A percentile compares a stretch with the other conserved stretches of the same genome.
phyloP scores from a whole-genome alignment of 2,329 filamentous ascomycete genomes.

The Aspergillus neoniger region DNA sequence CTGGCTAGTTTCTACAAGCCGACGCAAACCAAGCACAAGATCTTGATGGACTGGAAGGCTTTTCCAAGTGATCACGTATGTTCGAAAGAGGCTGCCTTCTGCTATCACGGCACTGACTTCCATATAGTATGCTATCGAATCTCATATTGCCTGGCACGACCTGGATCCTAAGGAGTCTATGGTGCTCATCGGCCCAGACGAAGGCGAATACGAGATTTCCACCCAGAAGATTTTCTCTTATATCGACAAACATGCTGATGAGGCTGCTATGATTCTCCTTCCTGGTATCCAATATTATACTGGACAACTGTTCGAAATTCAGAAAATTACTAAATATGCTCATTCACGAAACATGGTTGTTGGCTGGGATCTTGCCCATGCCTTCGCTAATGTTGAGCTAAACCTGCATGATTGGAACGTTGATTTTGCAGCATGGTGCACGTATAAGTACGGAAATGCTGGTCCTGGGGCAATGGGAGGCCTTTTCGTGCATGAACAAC shows the following conservation, averaged over 20 bases:
- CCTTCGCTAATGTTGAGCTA: slow-evolving; percentile 77
- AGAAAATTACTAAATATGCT: slow-evolving; percentile 73
- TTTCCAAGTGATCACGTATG: slow-evolving; percentile 81
- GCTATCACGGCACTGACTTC: slow-evolving; percentile 14
- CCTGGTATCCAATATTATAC: slow-evolving; percentile 91
- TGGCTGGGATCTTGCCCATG: slow-evolving; percentile 86
- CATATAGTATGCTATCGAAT: slow-evolving; percentile 73
- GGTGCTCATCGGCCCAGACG: slow-evolving; percentile 68
- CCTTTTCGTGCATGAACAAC: slow-evolving; percentile 73
- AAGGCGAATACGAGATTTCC: slow-evolving; percentile 60
- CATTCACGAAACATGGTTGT: slow-evolving; percentile 68
- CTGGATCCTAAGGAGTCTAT: slow-evolving; percentile 67
- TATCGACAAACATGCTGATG: slow-evolving; percentile 72
- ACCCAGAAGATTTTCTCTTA: slow-evolving; percentile 69
- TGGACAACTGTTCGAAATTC: slow-evolving; percentile 81
- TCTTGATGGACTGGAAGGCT: slow-evolving; percentile 81
- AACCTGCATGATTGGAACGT: slow-evolving; percentile 83
- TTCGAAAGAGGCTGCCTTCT: slow-evolving; percentile 5
- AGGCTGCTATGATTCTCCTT: slow-evolving; percentile 74
- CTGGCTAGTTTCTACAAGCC: slow-evolving; percentile 82
- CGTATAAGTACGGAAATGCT: slow-evolving; percentile 89
- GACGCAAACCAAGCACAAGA: slow-evolving; percentile 65
- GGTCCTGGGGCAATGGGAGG: slow-evolving; percentile 79
- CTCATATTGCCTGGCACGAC: slow-evolving; percentile 72
- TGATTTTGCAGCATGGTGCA: slow-evolving; percentile 89